Conservation (phyloP, 768 basidiomycete species). For the Pholiota molesta region DNA sequence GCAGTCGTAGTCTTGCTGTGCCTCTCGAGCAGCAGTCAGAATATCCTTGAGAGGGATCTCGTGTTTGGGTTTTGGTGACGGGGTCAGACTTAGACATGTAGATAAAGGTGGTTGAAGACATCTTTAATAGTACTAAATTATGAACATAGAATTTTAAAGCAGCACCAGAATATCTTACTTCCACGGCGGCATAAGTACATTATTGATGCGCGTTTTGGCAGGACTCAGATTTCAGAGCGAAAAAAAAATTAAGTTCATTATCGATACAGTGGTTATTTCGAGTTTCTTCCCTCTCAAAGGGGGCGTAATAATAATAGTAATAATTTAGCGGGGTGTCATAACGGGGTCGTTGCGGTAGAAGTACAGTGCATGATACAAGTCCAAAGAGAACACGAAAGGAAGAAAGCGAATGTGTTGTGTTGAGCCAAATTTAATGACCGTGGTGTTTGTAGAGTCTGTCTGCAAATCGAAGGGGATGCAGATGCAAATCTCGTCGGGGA, state of each 20-base stretch:
- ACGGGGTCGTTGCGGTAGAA: not conserved
- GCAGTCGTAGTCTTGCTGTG: too few relatives aligned
- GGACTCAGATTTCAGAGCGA: slow-evolving; percentile 17
- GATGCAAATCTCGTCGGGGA: too few relatives aligned
- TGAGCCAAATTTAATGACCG: not conserved
- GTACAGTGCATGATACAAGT: not conserved
- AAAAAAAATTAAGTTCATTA: not conserved
- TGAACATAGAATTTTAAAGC: not conserved
- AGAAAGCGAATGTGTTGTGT: not conserved
- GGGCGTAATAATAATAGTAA: not conserved
- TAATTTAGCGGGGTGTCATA: not conserved
- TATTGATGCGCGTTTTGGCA: slow-evolving; percentile 67
- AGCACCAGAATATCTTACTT: slow-evolving; percentile 53
- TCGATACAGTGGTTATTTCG: not conserved
- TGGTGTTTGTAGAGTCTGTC: not conserved
- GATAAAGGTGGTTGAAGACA: slow-evolving; percentile 92
- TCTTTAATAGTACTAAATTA: slow-evolving; percentile 36
- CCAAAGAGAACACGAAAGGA: not conserved
- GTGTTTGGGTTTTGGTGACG: too few relatives aligned
- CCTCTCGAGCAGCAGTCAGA: too few relatives aligned
- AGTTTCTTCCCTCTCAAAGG: not conserved
- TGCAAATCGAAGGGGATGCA: not conserved
- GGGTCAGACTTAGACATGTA: too few relatives aligned
- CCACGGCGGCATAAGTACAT: slow-evolving; percentile 85
- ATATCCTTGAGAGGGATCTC: too few relatives aligned